Conservation (phyloP, 148 eudicot genomes). For the Rhododendron ovatum region DNA sequence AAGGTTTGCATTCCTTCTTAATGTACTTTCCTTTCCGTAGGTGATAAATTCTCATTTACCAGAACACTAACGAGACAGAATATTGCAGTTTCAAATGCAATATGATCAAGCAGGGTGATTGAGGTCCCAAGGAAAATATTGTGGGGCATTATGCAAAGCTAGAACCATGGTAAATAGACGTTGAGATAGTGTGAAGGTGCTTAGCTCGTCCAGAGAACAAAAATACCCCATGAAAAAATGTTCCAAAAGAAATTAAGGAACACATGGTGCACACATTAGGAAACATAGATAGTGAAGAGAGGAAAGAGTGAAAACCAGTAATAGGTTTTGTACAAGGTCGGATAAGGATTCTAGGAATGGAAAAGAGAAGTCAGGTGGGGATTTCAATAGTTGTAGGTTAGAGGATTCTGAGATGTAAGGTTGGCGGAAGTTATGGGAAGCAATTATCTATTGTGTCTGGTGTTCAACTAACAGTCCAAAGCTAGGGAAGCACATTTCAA, state of each 20-base stretch:
- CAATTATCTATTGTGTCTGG: neutral
- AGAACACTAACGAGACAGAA: neutral
- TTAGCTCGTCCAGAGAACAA: neutral
- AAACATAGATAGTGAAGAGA: neutral
- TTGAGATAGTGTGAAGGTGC: neutral
- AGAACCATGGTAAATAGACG: neutral
- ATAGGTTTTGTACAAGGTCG: neutral
- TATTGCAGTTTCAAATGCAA: neutral
- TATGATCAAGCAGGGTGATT: neutral
- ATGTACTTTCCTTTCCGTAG: neutral
- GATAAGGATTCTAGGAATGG: neutral
- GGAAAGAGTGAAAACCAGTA: neutral
- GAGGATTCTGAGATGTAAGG: neutral
- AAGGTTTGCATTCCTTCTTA: neutral
- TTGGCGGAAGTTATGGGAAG: neutral
- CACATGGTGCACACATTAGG: neutral
- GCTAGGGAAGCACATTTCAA: neutral
- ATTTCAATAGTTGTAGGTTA: neutral
- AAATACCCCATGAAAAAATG: neutral
- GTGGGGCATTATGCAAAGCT: neutral
- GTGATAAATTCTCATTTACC: neutral
- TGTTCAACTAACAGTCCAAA: neutral
- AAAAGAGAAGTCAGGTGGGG: neutral
- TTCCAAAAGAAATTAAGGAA: neutral
- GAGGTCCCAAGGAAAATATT: neutral